Conservation (phyloP, 225 moss, liverwort and hornwort genomes). For the Antitrichia curtipendula region DNA sequence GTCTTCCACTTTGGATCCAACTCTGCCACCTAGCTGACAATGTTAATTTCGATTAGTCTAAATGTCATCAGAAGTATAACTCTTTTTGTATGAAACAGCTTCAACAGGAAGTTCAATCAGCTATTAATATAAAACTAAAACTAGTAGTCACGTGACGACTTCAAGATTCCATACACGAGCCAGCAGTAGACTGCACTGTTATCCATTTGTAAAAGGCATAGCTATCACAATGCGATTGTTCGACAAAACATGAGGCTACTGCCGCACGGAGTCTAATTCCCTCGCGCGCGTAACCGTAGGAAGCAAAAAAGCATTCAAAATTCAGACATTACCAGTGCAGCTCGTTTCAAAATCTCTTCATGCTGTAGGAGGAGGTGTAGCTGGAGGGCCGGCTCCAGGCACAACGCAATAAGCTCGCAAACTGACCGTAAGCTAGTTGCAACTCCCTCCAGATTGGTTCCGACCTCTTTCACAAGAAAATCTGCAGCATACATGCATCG, state of each 20-base stretch:
- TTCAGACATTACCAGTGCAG: constrained; percentile 10
- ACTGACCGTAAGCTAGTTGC: constrained; percentile 13
- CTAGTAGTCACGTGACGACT: neutral
- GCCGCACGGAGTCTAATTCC: neutral
- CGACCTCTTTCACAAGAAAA: constrained; percentile 10
- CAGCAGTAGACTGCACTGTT: neutral
- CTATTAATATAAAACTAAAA: neutral
- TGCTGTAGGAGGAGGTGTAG: constrained; percentile 26
- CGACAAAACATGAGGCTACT: neutral
- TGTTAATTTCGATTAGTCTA: neutral
- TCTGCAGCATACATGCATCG: neutral
- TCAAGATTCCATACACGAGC: neutral
- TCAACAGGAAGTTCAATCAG: neutral
- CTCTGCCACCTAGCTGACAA: constrained; percentile 29
- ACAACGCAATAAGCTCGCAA: constrained; percentile 21
- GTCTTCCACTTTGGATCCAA: constrained; percentile 30
- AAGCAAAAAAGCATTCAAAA: neutral
- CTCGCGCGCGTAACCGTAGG: neutral
- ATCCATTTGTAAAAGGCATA: neutral
- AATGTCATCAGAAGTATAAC: neutral
- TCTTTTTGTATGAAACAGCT: neutral
- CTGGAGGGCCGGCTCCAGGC: constrained; percentile 20
- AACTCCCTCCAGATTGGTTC: constrained; percentile 18
- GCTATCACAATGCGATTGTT: neutral
- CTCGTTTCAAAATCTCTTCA: constrained; percentile 25